Evolutionary conservation across 2,329 filamentous ascomycete genomes (phyloP), one percentile per base, ranked within the genome.

Genomic region (Hirsutella thompsonii): DNA sequence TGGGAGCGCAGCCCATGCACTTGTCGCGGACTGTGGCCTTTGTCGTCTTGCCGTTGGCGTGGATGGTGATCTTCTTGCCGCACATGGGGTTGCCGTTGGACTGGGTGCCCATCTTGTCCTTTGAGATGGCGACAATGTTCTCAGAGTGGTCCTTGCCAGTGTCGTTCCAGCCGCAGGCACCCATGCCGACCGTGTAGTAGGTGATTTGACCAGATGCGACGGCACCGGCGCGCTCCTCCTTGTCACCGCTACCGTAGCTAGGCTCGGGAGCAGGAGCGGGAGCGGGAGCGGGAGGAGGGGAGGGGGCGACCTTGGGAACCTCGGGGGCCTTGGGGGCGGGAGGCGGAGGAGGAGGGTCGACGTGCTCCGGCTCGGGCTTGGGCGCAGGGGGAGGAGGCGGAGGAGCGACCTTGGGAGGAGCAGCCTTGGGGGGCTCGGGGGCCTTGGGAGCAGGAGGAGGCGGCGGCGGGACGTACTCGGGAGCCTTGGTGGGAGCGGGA

Each of bases 71-170:
- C 38, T 63, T 76, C 64, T 77, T 72, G 57, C 77, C 79, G 61
- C 86, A 92, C 57, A 76, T 72, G 37, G 75, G 71, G 68, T 88
- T 84, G 50, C 59, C 65, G 65, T 84, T 86, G 52, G 79, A 79
- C 41, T 57, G 54, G 1, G 55, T 47, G 44, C 76, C 79, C 76
- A 89, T 86, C 54, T 84, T 62, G 4, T 52, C 62, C 34, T 68
- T 51, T 18, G 81, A 75, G 40, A 93, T 67, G 44, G 86, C 86
- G 43, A 92, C 76, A 44, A 87, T 76, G 55, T 74, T 67, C 18
- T 78, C 67, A 4, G 54, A 58, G 20, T 55, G 42, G 52, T 80
- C 76, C 47, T 60, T 55, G 52, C 77, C 76, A 37, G 66, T 55
- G 62, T 79, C 79, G 49, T 76, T 72, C 30, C 57, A 59, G 41